phyloP scores from a whole-genome alignment of 2,329 filamentous ascomycete genomes.

The Hypoxylon sp. region DNA sequence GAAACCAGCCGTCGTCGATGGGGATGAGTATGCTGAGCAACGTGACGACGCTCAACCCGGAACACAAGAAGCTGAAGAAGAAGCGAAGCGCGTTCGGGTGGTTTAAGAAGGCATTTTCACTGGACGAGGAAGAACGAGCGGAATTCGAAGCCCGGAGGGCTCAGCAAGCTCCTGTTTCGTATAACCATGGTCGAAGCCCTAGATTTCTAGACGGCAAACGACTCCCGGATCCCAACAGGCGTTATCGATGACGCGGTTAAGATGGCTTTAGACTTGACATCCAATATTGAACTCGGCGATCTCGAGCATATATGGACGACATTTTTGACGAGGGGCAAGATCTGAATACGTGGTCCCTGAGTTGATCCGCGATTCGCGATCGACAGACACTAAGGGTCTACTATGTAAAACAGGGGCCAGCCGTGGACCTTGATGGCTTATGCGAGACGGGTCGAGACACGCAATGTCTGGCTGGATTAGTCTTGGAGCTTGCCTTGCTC shows the following conservation, averaged over 20 bases:
- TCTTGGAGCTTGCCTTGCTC: not conserved
- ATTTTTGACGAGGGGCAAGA: slow-evolving; percentile 7
- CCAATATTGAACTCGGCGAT: slow-evolving; percentile 6
- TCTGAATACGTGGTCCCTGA: slow-evolving; percentile 19
- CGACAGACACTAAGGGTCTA: slow-evolving; percentile 12
- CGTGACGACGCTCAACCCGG: slow-evolving; percentile 55
- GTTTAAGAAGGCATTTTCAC: slow-evolving; percentile 72
- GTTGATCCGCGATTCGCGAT: slow-evolving; percentile 18
- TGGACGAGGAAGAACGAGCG: slow-evolving; percentile 69
- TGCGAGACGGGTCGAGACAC: slow-evolving; percentile 5
- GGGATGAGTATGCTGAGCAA: slow-evolving; percentile 67
- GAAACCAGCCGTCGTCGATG: slow-evolving; percentile 61
- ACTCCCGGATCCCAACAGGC: slow-evolving; percentile 38
- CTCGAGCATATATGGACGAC: not conserved
- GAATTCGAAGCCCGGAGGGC: slow-evolving; percentile 65
- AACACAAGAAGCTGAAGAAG: slow-evolving; percentile 63
- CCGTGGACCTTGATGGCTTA: not conserved
- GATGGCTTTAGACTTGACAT: not conserved
- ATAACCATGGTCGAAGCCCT: slow-evolving; percentile 60
- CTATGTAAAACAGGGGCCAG: slow-evolving; percentile 13
- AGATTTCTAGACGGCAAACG: slow-evolving; percentile 65
- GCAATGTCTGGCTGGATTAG: slow-evolving; percentile 1
- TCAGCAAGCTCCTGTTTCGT: slow-evolving; percentile 54
- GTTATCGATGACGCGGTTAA: slow-evolving; percentile 12
- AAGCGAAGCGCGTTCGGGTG: slow-evolving; percentile 73